Conservation (phyloP, 1,284 basidiomycete species). For the Coniferiporia weirii region DNA sequence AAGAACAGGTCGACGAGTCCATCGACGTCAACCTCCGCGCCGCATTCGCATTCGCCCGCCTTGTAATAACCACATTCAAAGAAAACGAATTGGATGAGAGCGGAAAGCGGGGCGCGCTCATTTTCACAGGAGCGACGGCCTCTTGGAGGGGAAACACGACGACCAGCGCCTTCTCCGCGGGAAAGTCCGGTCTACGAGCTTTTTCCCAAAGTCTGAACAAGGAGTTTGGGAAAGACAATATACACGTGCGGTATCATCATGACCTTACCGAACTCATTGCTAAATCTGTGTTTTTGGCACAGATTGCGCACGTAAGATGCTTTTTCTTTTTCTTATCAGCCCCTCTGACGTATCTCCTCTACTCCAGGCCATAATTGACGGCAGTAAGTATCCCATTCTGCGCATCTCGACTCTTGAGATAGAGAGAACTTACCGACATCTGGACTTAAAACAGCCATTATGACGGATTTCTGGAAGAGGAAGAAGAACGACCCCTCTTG, state of each 20-base stretch:
- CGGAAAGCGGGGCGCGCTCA: conserved; percentile 27
- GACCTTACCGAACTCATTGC: neutral
- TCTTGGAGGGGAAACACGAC: conserved; percentile 25
- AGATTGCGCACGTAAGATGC: conserved; percentile 13
- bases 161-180: conserved; percentile 29
- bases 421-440: neutral
- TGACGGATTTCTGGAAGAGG: neutral
- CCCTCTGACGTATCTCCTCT: neutral
- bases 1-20: conserved; percentile 17
- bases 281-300: neutral
- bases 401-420: neutral
- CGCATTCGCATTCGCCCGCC: conserved; percentile 28
- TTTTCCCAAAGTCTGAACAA: conserved; percentile 29
- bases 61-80: conserved; percentile 26
- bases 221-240: conserved; percentile 30
- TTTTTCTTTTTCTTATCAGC: neutral
- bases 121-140: conserved; percentile 30
- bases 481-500: conserved; percentile 20
- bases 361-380: conserved; percentile 8
- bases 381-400: neutral
- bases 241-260: conserved; percentile 23
- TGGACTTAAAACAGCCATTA: neutral
- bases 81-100: conserved; percentile 20
- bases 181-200: conserved; percentile 29
- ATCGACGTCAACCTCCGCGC: conserved; percentile 27